These are phyloP conservation scores for Neurospora tetraspora DNA, from an alignment of 495 filamentous ascomycete species.

Conservation along the genomic window DNA sequence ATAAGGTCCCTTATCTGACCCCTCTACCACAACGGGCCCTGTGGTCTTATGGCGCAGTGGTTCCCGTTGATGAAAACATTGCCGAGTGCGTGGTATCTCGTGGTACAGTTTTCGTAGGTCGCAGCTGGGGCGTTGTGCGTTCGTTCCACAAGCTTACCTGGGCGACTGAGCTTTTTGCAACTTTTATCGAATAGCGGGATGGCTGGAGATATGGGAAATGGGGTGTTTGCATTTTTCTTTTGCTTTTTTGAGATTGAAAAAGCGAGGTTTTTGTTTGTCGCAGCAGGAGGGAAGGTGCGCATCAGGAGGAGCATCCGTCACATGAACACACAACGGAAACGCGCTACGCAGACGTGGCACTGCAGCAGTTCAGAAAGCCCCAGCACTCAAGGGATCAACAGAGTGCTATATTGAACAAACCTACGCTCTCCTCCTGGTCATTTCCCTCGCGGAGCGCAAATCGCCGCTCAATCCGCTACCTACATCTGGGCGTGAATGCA, in stretches of 20 bases:
- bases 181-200: not conserved
- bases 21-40: not conserved
- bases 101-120: not conserved
- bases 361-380: not conserved
- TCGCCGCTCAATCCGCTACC: not conserved
- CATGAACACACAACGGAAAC: not conserved
- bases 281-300: not conserved
- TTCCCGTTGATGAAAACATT: not conserved
- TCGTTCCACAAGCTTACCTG: not conserved
- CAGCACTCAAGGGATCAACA: not conserved
- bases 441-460: not conserved
- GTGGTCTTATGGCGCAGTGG: not conserved
- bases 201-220: not conserved
- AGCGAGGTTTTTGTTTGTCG: not conserved
- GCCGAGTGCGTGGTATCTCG: not conserved
- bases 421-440: not conserved
- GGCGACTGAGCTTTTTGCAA: not conserved
- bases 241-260: not conserved
- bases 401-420: not conserved
- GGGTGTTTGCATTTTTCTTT: not conserved
- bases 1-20: not conserved
- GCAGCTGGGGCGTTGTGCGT: not conserved
- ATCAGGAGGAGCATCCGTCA: not conserved
- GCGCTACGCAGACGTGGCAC: not conserved
- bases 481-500: not conserved